Base-by-base conservation (phyloP, 2,329 filamentous ascomycete species). In the Tolypocladium guangdongense region DNA sequence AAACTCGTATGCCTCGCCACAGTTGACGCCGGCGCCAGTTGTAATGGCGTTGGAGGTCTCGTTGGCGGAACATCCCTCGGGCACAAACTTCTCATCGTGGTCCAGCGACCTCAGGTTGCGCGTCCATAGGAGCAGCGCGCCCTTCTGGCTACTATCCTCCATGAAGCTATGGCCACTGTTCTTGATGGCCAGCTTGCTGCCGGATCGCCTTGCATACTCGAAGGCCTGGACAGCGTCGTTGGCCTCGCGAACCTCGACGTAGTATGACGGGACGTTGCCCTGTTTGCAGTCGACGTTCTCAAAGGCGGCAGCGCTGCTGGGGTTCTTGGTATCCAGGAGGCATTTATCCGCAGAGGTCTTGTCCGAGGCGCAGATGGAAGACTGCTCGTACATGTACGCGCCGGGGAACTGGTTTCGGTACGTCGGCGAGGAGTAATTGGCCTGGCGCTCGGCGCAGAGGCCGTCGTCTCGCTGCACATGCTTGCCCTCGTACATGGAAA, bases 331-430 rank as follows among this genome's bases (percentile, higher is more conserved):
- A 43, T 59, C 55, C 12, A 59, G 52, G 10, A 59, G 53, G n/a
- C 57, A 59, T 27, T 53, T 48, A 30, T 59, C 57, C 22, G 20
- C 39, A 4, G 57, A 58, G 12, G 41, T 51, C 24, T 35, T 33
- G 45, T 59, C 52, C 2, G 57, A 55, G 16, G 54, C 54, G 32
- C 52, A 52, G 11, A 58, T 52, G n/a, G 56, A 51, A 12, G 54
- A 58, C 24, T 55, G 48, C n/a, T 59, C 56, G 53, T 59, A 59
- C 57, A 58, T 58, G 53, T 59, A 59, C 14, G 51, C 57, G 1
- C 57, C 56, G 7, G 57, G 56, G 12, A 54, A 50, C 22, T 54
- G 37, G 27, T 39, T 35, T 7, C 57, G 56, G 27, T 58, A 55
- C 1, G 37, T 27, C n/a, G 57, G 50, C 32, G 47, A 53, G 30